Evolutionary conservation across 257 asterid genomes (phyloP).

Genomic region (Ocimum tenuiflorum): DNA sequence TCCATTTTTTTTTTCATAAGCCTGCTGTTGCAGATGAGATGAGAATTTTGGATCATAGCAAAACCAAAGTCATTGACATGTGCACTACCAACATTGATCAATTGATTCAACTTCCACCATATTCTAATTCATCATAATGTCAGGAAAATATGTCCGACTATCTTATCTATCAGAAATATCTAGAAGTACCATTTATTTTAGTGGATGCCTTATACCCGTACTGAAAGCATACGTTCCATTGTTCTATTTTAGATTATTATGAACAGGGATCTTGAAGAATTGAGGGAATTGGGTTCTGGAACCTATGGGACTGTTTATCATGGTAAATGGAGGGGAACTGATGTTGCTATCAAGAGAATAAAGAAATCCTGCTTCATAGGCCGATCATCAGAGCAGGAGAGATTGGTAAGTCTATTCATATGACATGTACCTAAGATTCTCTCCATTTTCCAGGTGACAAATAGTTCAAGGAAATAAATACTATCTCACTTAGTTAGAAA

Average conservation of each 20-base stretch:
- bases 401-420: constrained; percentile 43
- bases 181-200: not conserved
- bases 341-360: constrained; percentile 87
- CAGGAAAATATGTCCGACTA: not conserved
- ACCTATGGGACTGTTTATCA: constrained; percentile 93
- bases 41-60: not conserved
- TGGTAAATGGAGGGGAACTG: constrained; percentile 96
- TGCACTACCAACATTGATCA: not conserved
- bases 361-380: constrained; percentile 90
- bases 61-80: not conserved
- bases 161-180: not conserved
- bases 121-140: not conserved
- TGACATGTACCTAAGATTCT: not conserved
- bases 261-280: constrained; percentile 87
- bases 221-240: not conserved
- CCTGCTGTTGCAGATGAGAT: not conserved
- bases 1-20: not conserved
- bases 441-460: not conserved
- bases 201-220: not conserved
- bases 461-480: not conserved
- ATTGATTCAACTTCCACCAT: not conserved
- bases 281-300: constrained; percentile 90
- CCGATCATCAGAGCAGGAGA: constrained; percentile 81
- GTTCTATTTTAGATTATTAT: constrained; percentile 51
- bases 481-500: not conserved